Evolutionary conservation across 2,329 filamentous ascomycete species (phyloP), one percentile per base, ranked within the genome.

Genomic region (Penicillium sp.): DNA sequence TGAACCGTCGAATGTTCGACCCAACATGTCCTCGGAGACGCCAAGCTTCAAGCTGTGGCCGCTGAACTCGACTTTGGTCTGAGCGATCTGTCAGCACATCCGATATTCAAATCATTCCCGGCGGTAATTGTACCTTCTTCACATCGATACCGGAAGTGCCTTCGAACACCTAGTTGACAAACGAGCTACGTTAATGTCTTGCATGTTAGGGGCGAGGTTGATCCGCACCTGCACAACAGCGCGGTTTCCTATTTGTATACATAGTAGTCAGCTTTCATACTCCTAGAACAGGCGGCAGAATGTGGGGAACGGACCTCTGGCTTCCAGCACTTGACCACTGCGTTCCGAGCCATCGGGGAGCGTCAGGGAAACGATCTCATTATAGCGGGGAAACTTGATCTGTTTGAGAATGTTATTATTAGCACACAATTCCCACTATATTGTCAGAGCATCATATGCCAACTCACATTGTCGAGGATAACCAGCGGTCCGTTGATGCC

Each of bases 1-100:
- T 59, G 94, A 97, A 70, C 94, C 94, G 81, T 99, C 92, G 74
- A 99, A 99, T 77, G 97, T 92, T 81, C 95, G 93, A 65, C 94
- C 94, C 78, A 99, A 80, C 94, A 99, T 99, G 81, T 99, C 94
- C 80, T 99, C 95, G 50, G 94, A 97, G 58, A 99, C 94, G 77
- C 94, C 94, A 51, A 99, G 89, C 85, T 97, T 97, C 81, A 99
- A 81, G 81, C 90, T 97, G 80, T 97, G 85, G 59, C 94, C 94
- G 32, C 90, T 95, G 77, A 99, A 97, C 76, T 99, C 90, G 76
- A 99, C 93, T 83, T 89, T 95, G 53, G 93, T 96, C 92, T 94
- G 71, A 65, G 11, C 24, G 2, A 22, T 5, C 14, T 53, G 61
- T 66, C 48, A 69, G 65, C 50, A 56, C 31, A 48, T 45, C 24